Percentiles rank a stretch among this genome's conserved stretches.
phyloP scores from a whole-genome alignment of 2,329 filamentous ascomycete genomes.

The Colletotrichum euphorbiae region DNA sequence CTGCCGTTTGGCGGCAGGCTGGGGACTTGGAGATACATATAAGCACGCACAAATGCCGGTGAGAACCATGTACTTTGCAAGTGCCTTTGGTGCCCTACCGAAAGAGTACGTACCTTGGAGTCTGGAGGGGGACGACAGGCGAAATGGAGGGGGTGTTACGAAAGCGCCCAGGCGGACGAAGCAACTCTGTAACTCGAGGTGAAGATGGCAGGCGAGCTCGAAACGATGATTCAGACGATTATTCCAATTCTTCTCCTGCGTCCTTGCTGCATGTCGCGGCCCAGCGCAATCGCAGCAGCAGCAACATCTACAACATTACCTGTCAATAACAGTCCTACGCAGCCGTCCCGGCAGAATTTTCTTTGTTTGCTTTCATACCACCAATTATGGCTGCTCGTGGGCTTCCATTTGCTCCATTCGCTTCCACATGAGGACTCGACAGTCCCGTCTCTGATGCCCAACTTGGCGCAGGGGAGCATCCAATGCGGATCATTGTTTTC shows the following conservation, averaged over 20 bases:
- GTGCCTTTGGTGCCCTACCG: background rate
- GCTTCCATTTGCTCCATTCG: conserved; percentile 4
- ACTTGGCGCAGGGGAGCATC: background rate
- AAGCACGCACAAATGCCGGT: background rate
- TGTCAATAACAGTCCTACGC: too few species aligned
- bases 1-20: background rate
- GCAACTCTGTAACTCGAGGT: conserved; percentile 36
- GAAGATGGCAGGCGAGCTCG: conserved; percentile 37
- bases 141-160: conserved; percentile 34
- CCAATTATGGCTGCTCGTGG: background rate
- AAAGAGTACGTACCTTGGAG: conserved; percentile 7
- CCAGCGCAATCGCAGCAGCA: too few species aligned
- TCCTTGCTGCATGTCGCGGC: background rate
- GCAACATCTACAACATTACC: too few species aligned
- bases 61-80: background rate
- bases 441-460: conserved; percentile 15
- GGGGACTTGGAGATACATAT: background rate
- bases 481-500: background rate
- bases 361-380: background rate
- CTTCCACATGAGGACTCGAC: conserved; percentile 7
- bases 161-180: conserved; percentile 28
- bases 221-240: conserved; percentile 16
- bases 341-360: background rate
- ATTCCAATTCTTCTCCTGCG: background rate
- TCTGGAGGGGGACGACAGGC: conserved; percentile 19